Evolutionary conservation across 345 rosid species (phyloP).

Genomic region (Lumnitzera littorea): DNA sequence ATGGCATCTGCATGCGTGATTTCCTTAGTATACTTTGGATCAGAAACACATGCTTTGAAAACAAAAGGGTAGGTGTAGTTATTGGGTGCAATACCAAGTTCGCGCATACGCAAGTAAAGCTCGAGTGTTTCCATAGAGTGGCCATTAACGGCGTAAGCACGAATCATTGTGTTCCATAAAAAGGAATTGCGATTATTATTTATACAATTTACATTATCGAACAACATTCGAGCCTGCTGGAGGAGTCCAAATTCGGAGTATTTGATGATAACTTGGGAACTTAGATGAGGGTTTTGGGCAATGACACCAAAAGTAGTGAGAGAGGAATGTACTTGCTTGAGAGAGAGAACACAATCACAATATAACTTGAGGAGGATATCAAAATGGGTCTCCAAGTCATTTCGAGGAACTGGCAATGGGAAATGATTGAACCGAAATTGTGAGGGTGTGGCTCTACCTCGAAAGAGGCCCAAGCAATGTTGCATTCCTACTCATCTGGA

Average conservation of each 20-base stretch:
- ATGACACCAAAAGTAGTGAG: slow-evolving; percentile 23
- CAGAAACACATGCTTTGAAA: slow-evolving; percentile 35
- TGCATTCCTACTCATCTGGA: no score
- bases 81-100: slow-evolving; percentile 33
- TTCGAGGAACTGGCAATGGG: no score
- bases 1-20: slow-evolving; percentile 36
- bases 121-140: slow-evolving; percentile 25
- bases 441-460: no score
- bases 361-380: slow-evolving; percentile 17
- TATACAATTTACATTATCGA: slow-evolving; percentile 8
- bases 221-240: slow-evolving; percentile 23
- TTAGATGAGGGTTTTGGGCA: slow-evolving; percentile 24
- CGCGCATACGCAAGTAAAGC: slow-evolving; percentile 33
- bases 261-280: slow-evolving; percentile 29
- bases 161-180: slow-evolving; percentile 44
- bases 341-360: slow-evolving; percentile 19
- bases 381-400: slow-evolving; percentile 14
- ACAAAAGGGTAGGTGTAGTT: slow-evolving; percentile 48
- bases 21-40: slow-evolving; percentile 24
- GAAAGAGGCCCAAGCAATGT: no score
- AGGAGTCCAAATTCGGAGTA: slow-evolving; percentile 27
- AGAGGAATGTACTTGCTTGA: slow-evolving; percentile 25
- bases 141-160: slow-evolving; percentile 37
- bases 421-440: no score
- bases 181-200: slow-evolving; percentile 24